These are phyloP conservation scores for Fragilariopsis cylindrus DNA, from an alignment of 108 stramenopile genomes.

Conservation along the genomic window DNA sequence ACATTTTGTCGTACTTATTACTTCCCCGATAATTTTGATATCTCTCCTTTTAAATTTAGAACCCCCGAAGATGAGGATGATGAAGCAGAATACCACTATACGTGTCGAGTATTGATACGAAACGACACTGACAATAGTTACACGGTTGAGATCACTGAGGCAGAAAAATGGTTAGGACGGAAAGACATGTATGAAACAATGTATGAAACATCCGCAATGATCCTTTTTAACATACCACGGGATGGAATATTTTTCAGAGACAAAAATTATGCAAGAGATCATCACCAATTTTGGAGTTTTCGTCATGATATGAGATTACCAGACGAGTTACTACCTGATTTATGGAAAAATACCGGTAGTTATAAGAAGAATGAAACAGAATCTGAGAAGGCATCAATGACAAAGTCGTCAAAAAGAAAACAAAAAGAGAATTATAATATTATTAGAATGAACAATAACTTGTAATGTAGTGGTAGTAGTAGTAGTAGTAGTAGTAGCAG, in stretches of 20 bases:
- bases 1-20: constrained; percentile 28
- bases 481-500: too few species aligned
- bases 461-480: too few species aligned
- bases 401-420: background rate
- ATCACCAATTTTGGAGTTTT: constrained; percentile 54
- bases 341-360: constrained; percentile 30
- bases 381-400: constrained; percentile 4
- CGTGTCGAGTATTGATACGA: constrained; percentile 18
- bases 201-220: background rate
- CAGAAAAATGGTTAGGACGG: constrained; percentile 2
- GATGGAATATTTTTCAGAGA: constrained; percentile 53
- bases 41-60: background rate
- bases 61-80: constrained; percentile 12
- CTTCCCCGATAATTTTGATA: background rate
- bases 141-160: constrained; percentile 49
- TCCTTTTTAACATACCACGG: constrained; percentile 43
- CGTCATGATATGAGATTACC: constrained; percentile 80
- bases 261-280: constrained; percentile 37
- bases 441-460: too few species aligned
- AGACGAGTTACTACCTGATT: constrained; percentile 57
- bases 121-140: constrained; percentile 58
- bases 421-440: too few species aligned
- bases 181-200: background rate
- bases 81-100: constrained; percentile 16
- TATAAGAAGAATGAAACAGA: background rate